Base-by-base conservation (phyloP, 139 green algal species). In the Coelastrella sp. region DNA sequence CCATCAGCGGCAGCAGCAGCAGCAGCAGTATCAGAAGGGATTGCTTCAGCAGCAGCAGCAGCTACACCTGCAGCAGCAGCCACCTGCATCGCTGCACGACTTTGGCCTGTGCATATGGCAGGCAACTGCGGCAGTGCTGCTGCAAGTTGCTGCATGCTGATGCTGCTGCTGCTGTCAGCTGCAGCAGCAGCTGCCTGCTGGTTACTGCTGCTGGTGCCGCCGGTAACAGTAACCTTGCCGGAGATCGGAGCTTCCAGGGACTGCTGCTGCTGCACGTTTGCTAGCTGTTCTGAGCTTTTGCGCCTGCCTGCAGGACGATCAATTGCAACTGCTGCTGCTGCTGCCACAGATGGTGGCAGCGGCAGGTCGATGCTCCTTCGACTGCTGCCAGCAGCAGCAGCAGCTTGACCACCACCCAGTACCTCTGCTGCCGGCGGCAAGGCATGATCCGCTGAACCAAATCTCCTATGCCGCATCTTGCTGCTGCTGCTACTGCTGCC, bases 181-280 rank as follows among this genome's bases (percentile, higher is more conserved):
- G 32, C 32, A 47, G 32, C 82, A 88, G 82, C 82, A 76, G 57
- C 81, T 87, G 19, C 81, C 73, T 5, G 16, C 56, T 86, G 77
- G 32, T 32, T 71, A 61, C 4, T 54, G 64, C 64, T 87, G 80
- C 80, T 71, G 14, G 19, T 85, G 59, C 7, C 20, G 7, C 11
- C 4, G 20, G 16, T 73, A 19, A 20, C n/a, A 13, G 58, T 14
- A 11, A 22, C 76, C 58, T n/a, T 22, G 56, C 73, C 58, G 7
- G 80, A 22, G 10, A 76, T 22, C n/a, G 60, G 5, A 57, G 57
- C 19, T 23, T 16, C 11, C 59, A 86, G 14, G 10, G 8, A 60
- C 60, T 74, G 60, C 59, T 60, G 73, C 22, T 80, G 74, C 74
- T 80, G 78, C 54, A 20, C 76, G 2, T 4, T 47, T 13, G 14